These are phyloP conservation scores for Adansonia madagascariensis DNA, from an alignment of 441 rosid species.

Conservation along the genomic window DNA sequence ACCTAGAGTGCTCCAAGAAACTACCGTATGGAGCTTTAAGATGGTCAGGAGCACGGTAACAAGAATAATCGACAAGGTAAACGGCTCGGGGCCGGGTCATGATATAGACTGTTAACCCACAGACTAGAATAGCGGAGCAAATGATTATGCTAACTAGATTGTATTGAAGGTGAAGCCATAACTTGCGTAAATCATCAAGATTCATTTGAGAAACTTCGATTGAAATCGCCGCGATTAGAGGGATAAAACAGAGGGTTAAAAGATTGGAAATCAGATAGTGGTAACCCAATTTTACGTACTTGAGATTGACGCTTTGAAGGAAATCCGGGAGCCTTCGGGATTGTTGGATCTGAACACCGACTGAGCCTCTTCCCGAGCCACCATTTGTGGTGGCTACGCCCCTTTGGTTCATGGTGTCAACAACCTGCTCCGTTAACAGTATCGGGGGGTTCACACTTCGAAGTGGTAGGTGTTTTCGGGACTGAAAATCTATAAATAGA, in stretches of 20 bases:
- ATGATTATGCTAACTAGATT: slow-evolving; percentile 56
- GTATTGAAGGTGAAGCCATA: slow-evolving; percentile 67
- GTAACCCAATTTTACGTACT: slow-evolving; percentile 74
- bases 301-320: slow-evolving; percentile 79
- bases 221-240: slow-evolving; percentile 49
- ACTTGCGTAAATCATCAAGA: slow-evolving; percentile 49
- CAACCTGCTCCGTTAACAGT: neutral
- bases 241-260: slow-evolving; percentile 55
- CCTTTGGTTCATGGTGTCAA: slow-evolving; percentile 36
- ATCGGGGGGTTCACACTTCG: neutral
- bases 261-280: slow-evolving; percentile 67
- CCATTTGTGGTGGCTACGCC: slow-evolving; percentile 32
- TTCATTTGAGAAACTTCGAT: slow-evolving; percentile 55
- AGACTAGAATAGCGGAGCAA: slow-evolving; percentile 55
- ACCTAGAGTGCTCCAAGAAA: slow-evolving; percentile 65
- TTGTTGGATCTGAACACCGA: slow-evolving; percentile 63
- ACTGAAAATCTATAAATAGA: neutral
- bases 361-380: slow-evolving; percentile 32
- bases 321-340: slow-evolving; percentile 61
- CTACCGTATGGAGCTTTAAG: slow-evolving; percentile 53
- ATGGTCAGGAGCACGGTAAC: slow-evolving; percentile 56
- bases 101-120: slow-evolving; percentile 58
- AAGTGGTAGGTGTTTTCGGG: neutral
- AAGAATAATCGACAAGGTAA: slow-evolving; percentile 60
- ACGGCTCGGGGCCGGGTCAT: slow-evolving; percentile 60